A percentile compares a stretch with the other conserved stretches of the same genome.
Conservation (phyloP, 495 filamentous ascomycete genomes). For the Barbatosphaeria neglecta region DNA sequence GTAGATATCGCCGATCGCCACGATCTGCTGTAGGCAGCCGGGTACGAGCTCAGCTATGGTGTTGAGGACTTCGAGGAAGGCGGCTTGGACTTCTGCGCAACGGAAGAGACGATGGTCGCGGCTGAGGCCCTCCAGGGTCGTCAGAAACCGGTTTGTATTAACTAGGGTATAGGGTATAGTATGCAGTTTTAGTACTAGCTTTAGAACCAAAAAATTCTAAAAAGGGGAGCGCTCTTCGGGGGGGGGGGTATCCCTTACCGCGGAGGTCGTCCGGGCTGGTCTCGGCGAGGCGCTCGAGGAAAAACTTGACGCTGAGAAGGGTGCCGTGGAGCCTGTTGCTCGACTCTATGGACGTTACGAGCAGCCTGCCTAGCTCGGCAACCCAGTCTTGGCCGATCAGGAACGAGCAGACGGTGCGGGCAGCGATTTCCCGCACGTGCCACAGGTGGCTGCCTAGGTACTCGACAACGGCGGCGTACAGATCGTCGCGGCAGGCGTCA, state of each 20-base stretch:
- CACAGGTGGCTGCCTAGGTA: conserved; percentile 67
- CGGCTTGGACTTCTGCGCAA: conserved; percentile 26
- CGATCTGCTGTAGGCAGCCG: neutral
- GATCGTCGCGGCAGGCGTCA: conserved; percentile 26
- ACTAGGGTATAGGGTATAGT: neutral
- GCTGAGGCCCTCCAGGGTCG: conserved; percentile 6
- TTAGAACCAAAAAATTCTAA: too few relatives aligned
- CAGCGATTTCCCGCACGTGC: conserved; percentile 85
- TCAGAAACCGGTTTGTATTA: conserved; percentile 1
- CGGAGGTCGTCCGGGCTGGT: conserved; percentile 21
- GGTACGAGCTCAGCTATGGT: conserved; percentile 12
- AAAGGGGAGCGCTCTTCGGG: too few relatives aligned
- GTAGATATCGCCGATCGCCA: neutral
- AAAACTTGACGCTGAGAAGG: conserved; percentile 44
- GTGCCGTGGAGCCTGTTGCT: conserved; percentile 47
- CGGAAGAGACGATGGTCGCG: conserved; percentile 5
- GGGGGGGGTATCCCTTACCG: conserved; percentile 11
- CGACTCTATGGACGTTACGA: conserved; percentile 17
- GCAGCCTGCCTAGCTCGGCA: conserved; percentile 32
- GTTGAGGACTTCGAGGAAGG: conserved; percentile 29
- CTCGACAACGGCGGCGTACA: conserved; percentile 35
- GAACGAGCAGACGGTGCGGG: conserved; percentile 63
- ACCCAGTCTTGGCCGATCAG: conserved; percentile 41
- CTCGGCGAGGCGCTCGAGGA: conserved; percentile 35
- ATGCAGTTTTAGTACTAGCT: too few relatives aligned